These are phyloP conservation scores for Pleurotus giganteus DNA, from an alignment of 768 basidiomycete genomes.

Conservation along the genomic window DNA sequence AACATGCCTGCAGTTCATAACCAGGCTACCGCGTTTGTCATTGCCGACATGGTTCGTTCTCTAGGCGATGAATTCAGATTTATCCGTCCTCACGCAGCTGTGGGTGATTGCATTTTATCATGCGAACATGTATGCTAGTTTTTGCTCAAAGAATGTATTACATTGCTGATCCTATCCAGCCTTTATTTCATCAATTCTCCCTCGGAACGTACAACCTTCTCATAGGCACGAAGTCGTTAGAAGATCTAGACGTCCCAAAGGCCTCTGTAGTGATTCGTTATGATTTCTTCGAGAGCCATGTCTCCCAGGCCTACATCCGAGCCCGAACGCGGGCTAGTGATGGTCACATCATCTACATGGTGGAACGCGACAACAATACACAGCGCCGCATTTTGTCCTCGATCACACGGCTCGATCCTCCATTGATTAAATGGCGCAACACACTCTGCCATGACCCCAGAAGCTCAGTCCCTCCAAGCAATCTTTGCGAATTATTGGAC, in stretches of 20 bases:
- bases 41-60: constrained; percentile 57
- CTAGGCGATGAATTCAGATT: constrained; percentile 50
- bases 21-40: constrained; percentile 49
- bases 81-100: constrained; percentile 52
- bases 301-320: constrained; percentile 56
- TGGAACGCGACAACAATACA: constrained; percentile 52
- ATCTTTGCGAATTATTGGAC: constrained; percentile 36
- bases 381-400: constrained; percentile 53
- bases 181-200: constrained; percentile 47
- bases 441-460: constrained; percentile 34
- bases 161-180: constrained; percentile 32
- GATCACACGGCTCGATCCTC: constrained; percentile 35
- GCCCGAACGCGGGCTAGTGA: constrained; percentile 43
- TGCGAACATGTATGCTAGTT: constrained; percentile 28
- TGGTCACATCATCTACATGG: constrained; percentile 61
- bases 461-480: constrained; percentile 43
- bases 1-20: constrained; percentile 44
- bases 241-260: constrained; percentile 60
- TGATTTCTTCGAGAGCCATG: constrained; percentile 59
- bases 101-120: constrained; percentile 31
- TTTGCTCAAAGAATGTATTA: not conserved
- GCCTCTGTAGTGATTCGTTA: constrained; percentile 65
- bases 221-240: constrained; percentile 54
- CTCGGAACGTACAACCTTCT: constrained; percentile 62
- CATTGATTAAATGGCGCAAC: constrained; percentile 50